These are phyloP conservation scores for Cercospora citrullina DNA, from an alignment of 2,329 filamentous ascomycete genomes.

Conservation along the genomic window DNA sequence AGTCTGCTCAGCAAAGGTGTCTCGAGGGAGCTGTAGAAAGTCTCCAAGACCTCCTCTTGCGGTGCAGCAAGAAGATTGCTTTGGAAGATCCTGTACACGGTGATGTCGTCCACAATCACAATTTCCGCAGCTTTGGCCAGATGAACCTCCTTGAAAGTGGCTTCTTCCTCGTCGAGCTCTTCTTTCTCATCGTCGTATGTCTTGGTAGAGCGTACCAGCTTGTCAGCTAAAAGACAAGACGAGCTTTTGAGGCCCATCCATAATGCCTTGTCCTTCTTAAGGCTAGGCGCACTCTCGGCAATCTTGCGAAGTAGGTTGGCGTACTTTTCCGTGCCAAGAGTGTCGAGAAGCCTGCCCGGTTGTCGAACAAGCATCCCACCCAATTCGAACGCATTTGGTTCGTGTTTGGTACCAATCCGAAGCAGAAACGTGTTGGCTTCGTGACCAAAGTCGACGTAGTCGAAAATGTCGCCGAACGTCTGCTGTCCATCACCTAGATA, in stretches of 20 bases:
- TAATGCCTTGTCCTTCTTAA: slow-evolving; percentile 78
- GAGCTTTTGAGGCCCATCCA: slow-evolving; percentile 73
- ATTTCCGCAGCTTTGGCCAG: slow-evolving; percentile 71
- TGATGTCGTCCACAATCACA: slow-evolving; percentile 82
- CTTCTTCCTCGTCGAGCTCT: slow-evolving; percentile 50
- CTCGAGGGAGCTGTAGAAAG: slow-evolving; percentile 80
- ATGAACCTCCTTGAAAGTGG: slow-evolving; percentile 70
- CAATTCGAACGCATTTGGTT: slow-evolving; percentile 84
- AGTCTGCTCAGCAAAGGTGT: slow-evolving; percentile 72
- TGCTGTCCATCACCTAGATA: slow-evolving; percentile 70
- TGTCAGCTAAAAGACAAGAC: slow-evolving; percentile 79
- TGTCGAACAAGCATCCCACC: slow-evolving; percentile 80
- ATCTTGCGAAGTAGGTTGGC: slow-evolving; percentile 77
- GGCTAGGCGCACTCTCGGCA: slow-evolving; percentile 66
- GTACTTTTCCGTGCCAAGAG: slow-evolving; percentile 84
- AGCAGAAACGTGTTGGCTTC: slow-evolving; percentile 87
- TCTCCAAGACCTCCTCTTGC: slow-evolving; percentile 82
- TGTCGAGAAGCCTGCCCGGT: slow-evolving; percentile 76
- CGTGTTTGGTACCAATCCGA: slow-evolving; percentile 84
- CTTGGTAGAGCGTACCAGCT: slow-evolving; percentile 65
- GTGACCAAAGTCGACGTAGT: slow-evolving; percentile 90
- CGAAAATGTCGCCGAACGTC: slow-evolving; percentile 86
- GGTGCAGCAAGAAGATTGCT: slow-evolving; percentile 81
- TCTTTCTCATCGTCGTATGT: slow-evolving; percentile 44
- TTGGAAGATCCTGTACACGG: slow-evolving; percentile 86